Evolutionary conservation across 257 asterid genomes (phyloP), one percentile per base, ranked within the genome.

Genomic region (Petunia axillaris): DNA sequence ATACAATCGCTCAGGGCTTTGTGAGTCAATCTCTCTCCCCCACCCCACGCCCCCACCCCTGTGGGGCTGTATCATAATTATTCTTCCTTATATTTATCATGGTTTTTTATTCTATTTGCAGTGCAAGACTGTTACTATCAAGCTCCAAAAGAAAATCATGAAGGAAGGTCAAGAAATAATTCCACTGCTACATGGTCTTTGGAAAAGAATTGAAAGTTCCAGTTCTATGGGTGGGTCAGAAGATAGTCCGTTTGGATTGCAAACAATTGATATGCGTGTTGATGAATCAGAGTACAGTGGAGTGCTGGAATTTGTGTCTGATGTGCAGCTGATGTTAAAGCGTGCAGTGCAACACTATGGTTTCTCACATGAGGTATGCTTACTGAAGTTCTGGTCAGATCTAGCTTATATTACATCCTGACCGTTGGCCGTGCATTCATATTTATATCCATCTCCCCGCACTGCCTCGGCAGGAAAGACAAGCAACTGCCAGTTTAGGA

Each of bases 51-150:
- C 25, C 25, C 25, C 25, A 25, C 25, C 25, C 25, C 25, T 38
- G 46, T 8, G 50, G 25, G 64, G 14, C 15, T 35, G 10, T n/a
- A 5, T 68, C 60, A 13, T 43, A 4, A 11, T 70, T 70, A 38
- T 37, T 73, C n/a, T 57, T 14, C 36, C 73, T 38, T 65, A 75
- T 55, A 76, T 64, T 57, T 3, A 64, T 43, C 64, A 38, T 71
- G 82, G 15, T 13, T 2, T 79, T 81, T 41, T 40, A 4, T 58
- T 60, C 63, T 57, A 6, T 79, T 38, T 86, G 81, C 94, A 96
- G 99, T 94, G 99, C 90, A 94, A 96, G 91, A 94, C 89, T 82
- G 94, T 94, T 53, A 82, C 91, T 68, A 90, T 86, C 82, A 92
- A 88, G 91, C 96, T 96, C 82, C 98, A 93, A 77, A 92, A 93